Evolutionary conservation across 2,329 filamentous ascomycete genomes (phyloP), one percentile per base, ranked within the genome.

Genomic region (Alternaria atra): DNA sequence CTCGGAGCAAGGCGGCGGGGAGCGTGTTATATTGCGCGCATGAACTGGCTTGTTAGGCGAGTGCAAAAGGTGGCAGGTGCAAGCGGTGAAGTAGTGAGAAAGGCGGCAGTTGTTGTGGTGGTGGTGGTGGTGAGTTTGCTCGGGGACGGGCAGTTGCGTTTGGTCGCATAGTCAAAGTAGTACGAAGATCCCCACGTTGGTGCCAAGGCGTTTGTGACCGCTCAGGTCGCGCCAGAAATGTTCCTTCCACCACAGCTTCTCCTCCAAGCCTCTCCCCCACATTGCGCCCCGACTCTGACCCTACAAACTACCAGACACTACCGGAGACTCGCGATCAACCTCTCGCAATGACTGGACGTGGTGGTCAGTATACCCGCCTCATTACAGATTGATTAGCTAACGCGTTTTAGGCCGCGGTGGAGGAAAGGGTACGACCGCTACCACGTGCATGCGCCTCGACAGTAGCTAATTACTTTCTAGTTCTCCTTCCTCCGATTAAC

Each of bases 401-500:
- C 65, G 25, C 53, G 71, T 65, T 85, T 30, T 85, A 87, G 82
- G 84, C 67, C 84, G 85, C 73, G 84, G 86, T 60, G 79, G 84
- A 74, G 83, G 82, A 76, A 79, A 79, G 72, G 75, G 76, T 77
- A 71, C 57, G 51, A 51, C 52, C 57, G 47, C 65, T 56, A 44
- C 46, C 46, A 48, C 47, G 30, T 50, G 58, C 58, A 60, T 48
- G 27, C 37, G 35, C 57, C 20, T 44, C 59, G 32, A 60, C 34
- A 44, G 57, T 15, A 62, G 34, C 63, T 71, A 44, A 73, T 47
- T n/a, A 25, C 10, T 10, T 2, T 27, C 2, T 59, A 83, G 90
- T 91, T 67, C 85, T 92, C 66, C 85, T 92, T 69, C 89, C 90
- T 60, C 90, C 90, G 1, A 92, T 92, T 83, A 94, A 95, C 82